Evolutionary conservation across 192 early-diverging fungal genomes (phyloP), one percentile per base, ranked within the genome.

Genomic region (Umbelopsis vinacea): DNA sequence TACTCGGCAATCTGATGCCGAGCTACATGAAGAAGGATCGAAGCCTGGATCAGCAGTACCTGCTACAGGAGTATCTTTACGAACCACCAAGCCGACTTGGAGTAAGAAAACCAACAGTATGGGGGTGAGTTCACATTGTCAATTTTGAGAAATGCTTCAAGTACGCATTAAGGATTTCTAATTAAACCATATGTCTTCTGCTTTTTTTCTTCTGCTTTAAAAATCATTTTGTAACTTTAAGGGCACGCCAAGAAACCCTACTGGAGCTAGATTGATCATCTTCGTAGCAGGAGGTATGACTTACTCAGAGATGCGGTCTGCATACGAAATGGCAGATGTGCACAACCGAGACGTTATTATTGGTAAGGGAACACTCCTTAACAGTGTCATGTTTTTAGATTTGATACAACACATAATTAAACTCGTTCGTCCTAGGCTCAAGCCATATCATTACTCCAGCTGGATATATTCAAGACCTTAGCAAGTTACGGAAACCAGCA

Each of bases 241-340:
- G 67, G 70, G 46, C 9, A n/a, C 47, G 0, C 10, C 22, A 46
- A 29, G 73, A 70, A 48, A 74, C 73, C n/a, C 81, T 70, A 48
- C 70, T 15, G 91, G 92, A 23, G 81, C 89, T 6, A 82, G 91
- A 40, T 52, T 94, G n/a, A 85, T 94, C 55, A 80, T 96, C 9
- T 96, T 96, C 69, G 80, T 95, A 52, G 85, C 92, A 35, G 94
- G 94, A 45, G 94, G 94, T 23, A 77, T 92, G 40, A 89, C 91
- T 22, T 92, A 88, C 40, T 89, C 93, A 37, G 94, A 96, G 76
- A 82, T 95, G 43, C 85, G 92, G 40, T 77, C 86, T 4, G 80
- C 83, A 43, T 89, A 93, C 73, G 92, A 94, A 52, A 71, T 95
- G 9, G 80, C 85, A 8, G 82, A 86, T 24, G 83, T 85, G 7